These are phyloP conservation scores for Heterobasidion annosum DNA, from an alignment of 1,284 basidiomycete species.

Conservation along the genomic window DNA sequence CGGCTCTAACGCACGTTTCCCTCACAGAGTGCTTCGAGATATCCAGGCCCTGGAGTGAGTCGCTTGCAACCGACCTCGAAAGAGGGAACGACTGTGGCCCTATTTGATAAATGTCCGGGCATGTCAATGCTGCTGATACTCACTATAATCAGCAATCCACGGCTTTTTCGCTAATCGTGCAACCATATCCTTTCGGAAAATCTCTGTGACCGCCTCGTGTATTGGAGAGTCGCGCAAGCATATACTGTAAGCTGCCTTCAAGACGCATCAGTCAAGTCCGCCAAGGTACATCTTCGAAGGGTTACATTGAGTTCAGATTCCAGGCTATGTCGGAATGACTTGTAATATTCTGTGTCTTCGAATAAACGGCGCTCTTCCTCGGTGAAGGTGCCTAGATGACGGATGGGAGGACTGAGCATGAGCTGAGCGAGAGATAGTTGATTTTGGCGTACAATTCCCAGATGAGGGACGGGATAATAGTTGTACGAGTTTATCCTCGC, in stretches of 20 bases:
- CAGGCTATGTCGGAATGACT: constrained; percentile 37
- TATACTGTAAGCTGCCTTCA: constrained; percentile 34
- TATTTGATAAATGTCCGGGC: no score
- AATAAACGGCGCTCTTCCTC: constrained; percentile 44
- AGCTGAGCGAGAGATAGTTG: no score
- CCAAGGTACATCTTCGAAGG: neutral
- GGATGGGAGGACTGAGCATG: no score
- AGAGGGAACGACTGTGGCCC: constrained; percentile 4
- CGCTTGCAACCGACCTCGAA: constrained; percentile 23
- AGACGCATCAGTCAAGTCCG: neutral
- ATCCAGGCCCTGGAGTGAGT: constrained; percentile 50
- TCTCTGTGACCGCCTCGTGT: constrained; percentile 28
- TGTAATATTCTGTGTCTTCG: constrained; percentile 38
- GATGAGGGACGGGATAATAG: constrained; percentile 26
- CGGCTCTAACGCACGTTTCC: constrained; percentile 32
- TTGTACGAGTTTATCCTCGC: constrained; percentile 26
- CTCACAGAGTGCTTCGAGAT: constrained; percentile 34
- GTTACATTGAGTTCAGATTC: constrained; percentile 48
- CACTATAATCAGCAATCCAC: constrained; percentile 48
- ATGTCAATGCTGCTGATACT: constrained; percentile 7
- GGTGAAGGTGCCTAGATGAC: constrained; percentile 31
- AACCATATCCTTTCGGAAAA: constrained; percentile 39
- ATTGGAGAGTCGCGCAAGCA: constrained; percentile 34
- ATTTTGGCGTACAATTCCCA: constrained; percentile 28
- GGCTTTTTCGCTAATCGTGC: constrained; percentile 45